These are phyloP conservation scores for Ballota nigra DNA, from an alignment of 257 asterid species.

Conservation along the genomic window DNA sequence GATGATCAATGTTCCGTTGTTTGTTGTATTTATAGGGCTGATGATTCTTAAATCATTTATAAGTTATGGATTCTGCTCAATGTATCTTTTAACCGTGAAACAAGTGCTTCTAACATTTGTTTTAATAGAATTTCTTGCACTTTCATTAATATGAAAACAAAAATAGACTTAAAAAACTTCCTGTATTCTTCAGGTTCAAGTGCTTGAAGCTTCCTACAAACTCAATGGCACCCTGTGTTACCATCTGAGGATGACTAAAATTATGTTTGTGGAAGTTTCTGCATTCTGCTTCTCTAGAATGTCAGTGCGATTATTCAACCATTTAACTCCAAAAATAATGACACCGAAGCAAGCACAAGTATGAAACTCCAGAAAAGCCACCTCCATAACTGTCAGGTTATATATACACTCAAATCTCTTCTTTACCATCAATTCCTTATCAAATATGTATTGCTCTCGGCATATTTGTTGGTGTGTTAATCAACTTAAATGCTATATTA, in stretches of 20 bases:
- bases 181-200: not conserved
- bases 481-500: constrained; percentile 14
- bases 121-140: not conserved
- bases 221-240: too few species aligned
- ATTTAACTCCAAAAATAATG: constrained; percentile 7
- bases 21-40: not conserved
- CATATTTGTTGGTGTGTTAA: constrained; percentile 9
- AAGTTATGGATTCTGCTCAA: not conserved
- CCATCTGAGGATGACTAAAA: not conserved
- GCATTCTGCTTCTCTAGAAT: constrained; percentile 6
- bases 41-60: not conserved
- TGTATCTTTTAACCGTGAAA: not conserved
- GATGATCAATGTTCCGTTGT: not conserved
- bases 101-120: not conserved
- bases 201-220: not conserved
- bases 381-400: constrained; percentile 14
- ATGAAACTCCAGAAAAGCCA: not conserved
- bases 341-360: not conserved
- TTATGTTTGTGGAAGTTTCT: not conserved
- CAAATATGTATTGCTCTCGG: not conserved
- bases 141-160: constrained; percentile 1
- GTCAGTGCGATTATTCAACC: not conserved
- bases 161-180: not conserved
- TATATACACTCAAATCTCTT: constrained; percentile 2
- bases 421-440: constrained; percentile 3